Conservation (phyloP, 179 eudicot species). For the Beta corolliflora region DNA sequence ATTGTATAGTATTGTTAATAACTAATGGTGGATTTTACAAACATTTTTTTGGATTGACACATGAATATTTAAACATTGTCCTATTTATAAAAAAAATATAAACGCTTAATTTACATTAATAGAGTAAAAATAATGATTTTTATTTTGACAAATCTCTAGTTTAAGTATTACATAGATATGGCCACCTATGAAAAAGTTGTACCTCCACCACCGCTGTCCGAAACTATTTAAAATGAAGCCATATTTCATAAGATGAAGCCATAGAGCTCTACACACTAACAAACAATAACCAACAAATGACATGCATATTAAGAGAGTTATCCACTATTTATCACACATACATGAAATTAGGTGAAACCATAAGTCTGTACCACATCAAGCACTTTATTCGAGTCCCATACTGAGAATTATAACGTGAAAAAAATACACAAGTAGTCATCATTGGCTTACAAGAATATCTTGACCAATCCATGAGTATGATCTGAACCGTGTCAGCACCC, state of each 20-base stretch:
- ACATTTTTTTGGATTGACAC: no score
- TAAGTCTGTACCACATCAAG: neutral
- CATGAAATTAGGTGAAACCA: neutral
- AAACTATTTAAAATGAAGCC: neutral
- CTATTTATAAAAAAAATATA: no score
- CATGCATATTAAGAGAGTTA: neutral
- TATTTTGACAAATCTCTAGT: no score
- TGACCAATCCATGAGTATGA: constrained; percentile 95
- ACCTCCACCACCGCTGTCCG: no score
- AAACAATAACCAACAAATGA: neutral
- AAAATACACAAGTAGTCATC: neutral
- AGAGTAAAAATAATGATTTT: no score
- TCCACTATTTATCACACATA: neutral
- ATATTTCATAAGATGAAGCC: neutral
- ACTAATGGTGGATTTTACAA: no score
- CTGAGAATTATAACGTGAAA: neutral
- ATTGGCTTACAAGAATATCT: constrained; percentile 79
- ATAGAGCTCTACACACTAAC: neutral
- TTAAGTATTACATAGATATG: no score
- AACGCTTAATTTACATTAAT: no score
- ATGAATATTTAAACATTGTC: no score
- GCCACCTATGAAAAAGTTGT: no score
- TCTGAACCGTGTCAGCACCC: constrained; percentile 64
- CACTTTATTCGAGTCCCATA: neutral
- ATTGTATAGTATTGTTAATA: no score